phyloP scores from a whole-genome alignment of 2,329 filamentous ascomycete genomes.

The Zalaria obscura region DNA sequence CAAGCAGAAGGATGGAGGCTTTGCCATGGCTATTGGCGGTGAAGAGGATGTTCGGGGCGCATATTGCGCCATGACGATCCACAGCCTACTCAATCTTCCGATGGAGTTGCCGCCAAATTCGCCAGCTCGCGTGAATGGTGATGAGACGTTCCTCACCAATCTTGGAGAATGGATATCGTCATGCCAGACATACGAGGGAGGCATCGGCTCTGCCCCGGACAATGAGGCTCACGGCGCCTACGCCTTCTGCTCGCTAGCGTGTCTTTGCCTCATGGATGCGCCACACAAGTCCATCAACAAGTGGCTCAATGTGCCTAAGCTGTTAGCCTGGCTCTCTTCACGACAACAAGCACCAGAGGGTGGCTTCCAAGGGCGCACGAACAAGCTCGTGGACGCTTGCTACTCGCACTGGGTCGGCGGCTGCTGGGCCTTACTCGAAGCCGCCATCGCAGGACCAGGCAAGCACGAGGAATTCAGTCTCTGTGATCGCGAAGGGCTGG shows the following conservation, averaged over 20 bases:
- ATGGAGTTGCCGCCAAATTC: conserved; percentile 62
- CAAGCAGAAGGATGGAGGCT: conserved; percentile 82
- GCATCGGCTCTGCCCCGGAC: conserved; percentile 72
- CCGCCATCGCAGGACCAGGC: conserved; percentile 45
- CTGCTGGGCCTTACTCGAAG: conserved; percentile 85
- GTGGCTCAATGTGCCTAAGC: conserved; percentile 62
- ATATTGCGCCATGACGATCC: conserved; percentile 77
- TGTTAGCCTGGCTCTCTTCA: conserved; percentile 78
- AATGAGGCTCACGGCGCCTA: conserved; percentile 94
- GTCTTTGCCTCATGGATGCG: conserved; percentile 70
- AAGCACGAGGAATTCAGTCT: conserved; percentile 28
- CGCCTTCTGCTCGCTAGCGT: conserved; percentile 85
- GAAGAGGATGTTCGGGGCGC: conserved; percentile 92
- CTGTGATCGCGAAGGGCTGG: conserved; percentile 73
- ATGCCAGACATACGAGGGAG: conserved; percentile 94
- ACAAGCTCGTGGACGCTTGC: conserved; percentile 95
- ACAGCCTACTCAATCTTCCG: conserved; percentile 72
- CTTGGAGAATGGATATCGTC: conserved; percentile 66
- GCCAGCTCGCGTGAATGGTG: conserved; percentile 48
- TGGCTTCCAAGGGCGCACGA: conserved; percentile 84
- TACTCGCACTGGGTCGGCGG: conserved; percentile 97
- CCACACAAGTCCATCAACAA: conserved; percentile 60
- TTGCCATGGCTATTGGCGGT: conserved; percentile 70
- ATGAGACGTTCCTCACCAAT: conserved; percentile 53
- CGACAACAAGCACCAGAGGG: conserved; percentile 85